Base-by-base conservation (phyloP, 2,329 filamentous ascomycete species). In the Moelleriella libera region DNA sequence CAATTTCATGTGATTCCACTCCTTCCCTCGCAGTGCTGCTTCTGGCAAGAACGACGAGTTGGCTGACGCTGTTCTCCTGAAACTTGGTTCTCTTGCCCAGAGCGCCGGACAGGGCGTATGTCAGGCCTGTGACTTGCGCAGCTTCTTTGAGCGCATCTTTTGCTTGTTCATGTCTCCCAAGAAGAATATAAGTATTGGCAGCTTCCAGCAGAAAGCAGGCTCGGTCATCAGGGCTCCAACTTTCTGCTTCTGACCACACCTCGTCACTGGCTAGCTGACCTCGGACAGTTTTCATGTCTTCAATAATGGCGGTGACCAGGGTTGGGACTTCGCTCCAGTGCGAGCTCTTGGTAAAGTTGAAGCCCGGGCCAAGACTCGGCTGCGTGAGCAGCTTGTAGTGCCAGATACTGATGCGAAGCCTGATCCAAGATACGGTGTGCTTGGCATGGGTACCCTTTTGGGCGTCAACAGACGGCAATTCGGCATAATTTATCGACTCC, bases 1-100 rank as follows among this genome's bases (percentile, higher is more conserved):
- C 4, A 7, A n/a, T 14, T 4, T 41, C 9, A 11, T 7, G 14
- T 7, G 14, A n/a, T n/a, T 41, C 40, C 7, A n/a, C 10, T 9
- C 34, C 14, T 30, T 43, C 30, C n/a, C 28, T 21, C 9, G 30
- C 32, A 30, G 7, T 30, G 9, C 70, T 70, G 60, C 89, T 96
- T 61, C 80, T 88, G 1, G 92, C 92, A 31, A 97, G 69, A 2
- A 98, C 87, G 1, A 98, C 85, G 30, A 98, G 72, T 63, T 98
- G 92, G 56, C 88, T 95, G 51, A 81, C 81, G 56, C 82, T 83
- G 50, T 80, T 84, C 58, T 88, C 75, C 62, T 94, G 87, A 49
- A 81, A 94, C 54, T 77, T 83, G 1, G 87, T 94, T 50, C 84
- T 72, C 66, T 88, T 97, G 12, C 92, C 92, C 54, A 98, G 65